Evolutionary conservation across 768 basidiomycete species (phyloP).

Genomic region (Amanita rubescens): DNA sequence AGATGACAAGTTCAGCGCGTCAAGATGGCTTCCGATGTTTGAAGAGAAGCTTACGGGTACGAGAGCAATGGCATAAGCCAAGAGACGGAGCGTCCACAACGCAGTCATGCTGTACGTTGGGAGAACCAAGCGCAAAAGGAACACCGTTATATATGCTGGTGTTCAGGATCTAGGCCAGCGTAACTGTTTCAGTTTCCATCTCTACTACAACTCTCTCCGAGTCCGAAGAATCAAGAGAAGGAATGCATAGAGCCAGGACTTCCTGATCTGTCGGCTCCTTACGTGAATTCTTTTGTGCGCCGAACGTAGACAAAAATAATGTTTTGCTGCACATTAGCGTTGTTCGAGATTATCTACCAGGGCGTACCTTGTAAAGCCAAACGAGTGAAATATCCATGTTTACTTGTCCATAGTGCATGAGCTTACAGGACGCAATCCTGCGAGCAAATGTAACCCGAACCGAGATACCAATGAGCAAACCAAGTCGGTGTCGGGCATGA

Average conservation of each 20-base stretch:
- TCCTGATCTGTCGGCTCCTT: no score
- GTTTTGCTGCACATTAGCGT: no score
- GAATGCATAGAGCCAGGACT: no score
- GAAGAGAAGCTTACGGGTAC: constrained; percentile 28
- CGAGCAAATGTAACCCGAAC: not conserved
- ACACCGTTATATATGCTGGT: constrained; percentile 17
- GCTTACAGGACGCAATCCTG: no score
- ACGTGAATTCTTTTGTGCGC: no score
- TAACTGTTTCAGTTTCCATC: not conserved
- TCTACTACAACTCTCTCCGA: not conserved
- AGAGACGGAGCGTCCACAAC: constrained; percentile 19
- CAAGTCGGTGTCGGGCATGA: no score
- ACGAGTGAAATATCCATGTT: no score
- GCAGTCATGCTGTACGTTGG: constrained; percentile 28
- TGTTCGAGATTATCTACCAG: no score
- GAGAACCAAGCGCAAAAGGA: constrained; percentile 10
- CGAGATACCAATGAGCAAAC: not conserved
- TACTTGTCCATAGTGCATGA: no score
- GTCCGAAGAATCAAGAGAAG: constrained; percentile 5
- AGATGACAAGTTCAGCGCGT: not conserved
- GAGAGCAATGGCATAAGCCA: constrained; percentile 28
- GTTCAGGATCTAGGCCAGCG: constrained; percentile 20
- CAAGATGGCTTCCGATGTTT: constrained; percentile 1
- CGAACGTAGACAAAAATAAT: no score
- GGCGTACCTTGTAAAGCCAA: no score